Evolutionary conservation across 2,329 filamentous ascomycete species (phyloP).

Genomic region (Phaeosphaeriaceae sp.): DNA sequence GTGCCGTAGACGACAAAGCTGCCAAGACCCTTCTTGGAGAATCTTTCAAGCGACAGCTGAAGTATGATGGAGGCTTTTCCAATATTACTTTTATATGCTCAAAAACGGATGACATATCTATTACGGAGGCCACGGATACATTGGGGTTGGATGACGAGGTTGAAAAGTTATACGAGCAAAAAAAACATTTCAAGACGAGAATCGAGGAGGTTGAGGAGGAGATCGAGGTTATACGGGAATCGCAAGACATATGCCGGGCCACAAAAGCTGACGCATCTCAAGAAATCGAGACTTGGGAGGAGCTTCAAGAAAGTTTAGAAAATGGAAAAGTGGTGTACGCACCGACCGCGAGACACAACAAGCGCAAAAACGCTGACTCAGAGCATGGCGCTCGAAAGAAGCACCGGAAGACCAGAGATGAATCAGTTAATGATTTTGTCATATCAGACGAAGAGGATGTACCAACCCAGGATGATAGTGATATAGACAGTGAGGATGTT

Average conservation of each 20-base stretch:
- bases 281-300: slow-evolving; percentile 56
- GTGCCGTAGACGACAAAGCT: slow-evolving; percentile 66
- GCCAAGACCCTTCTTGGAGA: slow-evolving; percentile 63
- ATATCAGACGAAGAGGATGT: slow-evolving; percentile 23
- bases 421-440: slow-evolving; percentile 26
- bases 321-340: slow-evolving; percentile 53
- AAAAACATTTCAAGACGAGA: slow-evolving; percentile 18
- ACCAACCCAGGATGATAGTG: slow-evolving; percentile 33
- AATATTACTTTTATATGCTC: slow-evolving; percentile 67
- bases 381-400: slow-evolving; percentile 25
- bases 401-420: slow-evolving; percentile 10
- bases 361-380: slow-evolving; percentile 49
- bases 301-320: slow-evolving; percentile 45
- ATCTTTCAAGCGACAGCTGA: slow-evolving; percentile 64
- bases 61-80: slow-evolving; percentile 63
- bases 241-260: slow-evolving; percentile 42
- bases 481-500: slow-evolving; percentile 27
- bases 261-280: slow-evolving; percentile 49
- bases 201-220: slow-evolving; percentile 24
- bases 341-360: slow-evolving; percentile 38
- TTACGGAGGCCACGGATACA: slow-evolving; percentile 52
- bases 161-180: slow-evolving; percentile 33
- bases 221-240: slow-evolving; percentile 39
- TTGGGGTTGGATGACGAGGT: slow-evolving; percentile 47
- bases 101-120: slow-evolving; percentile 67